Base-by-base conservation (phyloP, 1,284 basidiomycete genomes). In the Ustilago bromivora region DNA sequence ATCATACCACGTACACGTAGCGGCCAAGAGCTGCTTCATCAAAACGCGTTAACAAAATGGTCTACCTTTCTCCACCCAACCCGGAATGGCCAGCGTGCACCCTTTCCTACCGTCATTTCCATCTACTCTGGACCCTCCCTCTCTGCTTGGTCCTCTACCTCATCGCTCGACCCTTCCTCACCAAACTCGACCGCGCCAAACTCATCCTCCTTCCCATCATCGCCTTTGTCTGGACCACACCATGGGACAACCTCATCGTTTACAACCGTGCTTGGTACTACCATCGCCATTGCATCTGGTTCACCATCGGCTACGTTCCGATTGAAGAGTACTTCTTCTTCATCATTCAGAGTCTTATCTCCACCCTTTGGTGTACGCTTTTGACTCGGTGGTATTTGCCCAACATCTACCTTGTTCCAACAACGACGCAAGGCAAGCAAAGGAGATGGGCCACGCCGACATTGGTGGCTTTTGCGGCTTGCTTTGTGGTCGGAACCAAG, bases 271-370 rank as follows among this genome's bases (percentile, higher is more conserved):
- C 82, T 3, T 83, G 81, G 82, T 76, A 69, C 58, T 83, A 83
- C 51, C 81, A 76, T 32, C 65, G 71, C 9, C 67, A 72, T 32
- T 83, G 82, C 66, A 79, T 83, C 46, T 71, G 80, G 68, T 80
- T 78, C 58, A 75, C 71, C 46, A 59, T 83, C 59, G 81, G 81
- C 56, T 76, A 76, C 32, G 80, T 82, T 2, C 81, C 81, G 41
- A 66, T 82, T 34, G 82, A 83, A 57, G 82, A 82, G 54, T 83
- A 83, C 78, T 81, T 80, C 32, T 83, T 82, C 68, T 82, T 84
- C 61, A 65, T 82, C 71, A 71, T 82, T 47, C 82, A 84, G 66
- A 82, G 81, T 35, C 67, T 84, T 61, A 76, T 80, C 40, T 79
- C 81, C 12, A 81, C 77, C 2, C 70, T 84, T n/a, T 66, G 81